These are phyloP conservation scores for Lotmaria passim DNA, from an alignment of 208 protist species.

Conservation along the genomic window DNA sequence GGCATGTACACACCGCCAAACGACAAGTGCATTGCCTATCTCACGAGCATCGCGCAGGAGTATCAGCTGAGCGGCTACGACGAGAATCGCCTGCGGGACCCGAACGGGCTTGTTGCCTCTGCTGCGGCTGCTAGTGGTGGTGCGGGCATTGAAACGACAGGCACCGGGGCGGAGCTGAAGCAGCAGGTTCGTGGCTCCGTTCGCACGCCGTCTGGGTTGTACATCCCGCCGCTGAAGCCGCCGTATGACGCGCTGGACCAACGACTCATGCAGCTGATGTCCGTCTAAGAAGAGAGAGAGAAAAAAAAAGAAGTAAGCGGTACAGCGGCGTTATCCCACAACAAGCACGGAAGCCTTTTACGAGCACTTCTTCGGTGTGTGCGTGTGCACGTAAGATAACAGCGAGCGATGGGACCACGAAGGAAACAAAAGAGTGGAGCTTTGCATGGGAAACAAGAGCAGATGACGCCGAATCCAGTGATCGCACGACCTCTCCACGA, in stretches of 20 bases:
- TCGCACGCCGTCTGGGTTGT: slow-evolving; percentile 66
- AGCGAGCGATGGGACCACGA: no score
- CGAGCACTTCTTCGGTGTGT: no score
- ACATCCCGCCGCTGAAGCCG: slow-evolving; percentile 52
- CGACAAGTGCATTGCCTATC: slow-evolving; percentile 84
- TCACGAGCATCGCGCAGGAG: slow-evolving; percentile 81
- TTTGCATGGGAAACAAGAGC: no score
- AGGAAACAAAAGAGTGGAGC: no score
- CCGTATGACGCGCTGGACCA: slow-evolving; percentile 76
- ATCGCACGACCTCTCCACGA: no score
- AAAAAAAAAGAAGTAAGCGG: no score
- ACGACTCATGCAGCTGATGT: slow-evolving; percentile 69
- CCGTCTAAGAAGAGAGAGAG: slow-evolving; percentile 30
- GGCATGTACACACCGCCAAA: slow-evolving; percentile 75
- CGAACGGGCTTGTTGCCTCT: slow-evolving; percentile 66
- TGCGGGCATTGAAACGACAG: slow-evolving; percentile 12
- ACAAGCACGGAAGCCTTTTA: no score
- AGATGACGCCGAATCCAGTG: no score
- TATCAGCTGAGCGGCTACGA: slow-evolving; percentile 81
- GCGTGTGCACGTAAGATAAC: no score
- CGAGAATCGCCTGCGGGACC: slow-evolving; percentile 66
- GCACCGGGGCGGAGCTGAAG: slow-evolving; percentile 13
- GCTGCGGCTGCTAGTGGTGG: slow-evolving; percentile 49
- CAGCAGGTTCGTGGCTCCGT: slow-evolving; percentile 35
- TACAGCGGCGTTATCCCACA: no score